A percentile compares a stretch with the other conserved stretches of the same genome.
phyloP scores from a whole-genome alignment of 1,139 yeast species.

The Meyerozyma smithsonii region DNA sequence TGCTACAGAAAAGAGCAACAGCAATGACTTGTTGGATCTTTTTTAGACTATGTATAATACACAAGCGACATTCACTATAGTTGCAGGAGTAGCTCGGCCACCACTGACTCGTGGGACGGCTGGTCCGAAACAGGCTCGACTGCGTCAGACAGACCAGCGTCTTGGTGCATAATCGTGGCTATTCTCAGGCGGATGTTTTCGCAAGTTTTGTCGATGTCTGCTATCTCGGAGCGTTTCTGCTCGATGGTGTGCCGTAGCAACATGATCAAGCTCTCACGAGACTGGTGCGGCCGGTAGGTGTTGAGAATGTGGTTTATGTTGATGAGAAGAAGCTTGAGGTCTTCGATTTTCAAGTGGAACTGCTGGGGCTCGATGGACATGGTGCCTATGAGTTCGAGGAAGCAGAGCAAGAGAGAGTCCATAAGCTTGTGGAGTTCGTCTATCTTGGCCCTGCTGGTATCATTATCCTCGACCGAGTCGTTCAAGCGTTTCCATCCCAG shows the following conservation, averaged over 20 bases:
- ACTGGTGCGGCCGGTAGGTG: slow-evolving; percentile 86
- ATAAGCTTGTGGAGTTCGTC: slow-evolving; percentile 64
- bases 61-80: neutral
- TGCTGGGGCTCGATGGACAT: slow-evolving; percentile 64
- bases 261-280: slow-evolving; percentile 73
- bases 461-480: slow-evolving; percentile 39
- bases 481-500: slow-evolving; percentile 69
- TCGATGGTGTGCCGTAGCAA: slow-evolving; percentile 62
- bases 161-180: neutral
- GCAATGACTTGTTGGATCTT: slow-evolving; percentile 54
- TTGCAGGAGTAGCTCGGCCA: neutral
- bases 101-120: neutral
- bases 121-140: neutral
- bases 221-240: slow-evolving; percentile 49
- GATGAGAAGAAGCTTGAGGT: slow-evolving; percentile 67
- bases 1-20: slow-evolving; percentile 15
- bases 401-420: slow-evolving; percentile 65
- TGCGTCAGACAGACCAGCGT: neutral
- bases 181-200: slow-evolving; percentile 29
- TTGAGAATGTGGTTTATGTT: slow-evolving; percentile 81
- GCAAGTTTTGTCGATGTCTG: slow-evolving; percentile 43
- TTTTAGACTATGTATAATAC: slow-evolving; percentile 26
- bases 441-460: slow-evolving; percentile 51
- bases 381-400: slow-evolving; percentile 70
- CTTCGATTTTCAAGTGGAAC: slow-evolving; percentile 63